Evolutionary conservation across 768 basidiomycete species (phyloP).

Genomic region (Termitomyces sp.): DNA sequence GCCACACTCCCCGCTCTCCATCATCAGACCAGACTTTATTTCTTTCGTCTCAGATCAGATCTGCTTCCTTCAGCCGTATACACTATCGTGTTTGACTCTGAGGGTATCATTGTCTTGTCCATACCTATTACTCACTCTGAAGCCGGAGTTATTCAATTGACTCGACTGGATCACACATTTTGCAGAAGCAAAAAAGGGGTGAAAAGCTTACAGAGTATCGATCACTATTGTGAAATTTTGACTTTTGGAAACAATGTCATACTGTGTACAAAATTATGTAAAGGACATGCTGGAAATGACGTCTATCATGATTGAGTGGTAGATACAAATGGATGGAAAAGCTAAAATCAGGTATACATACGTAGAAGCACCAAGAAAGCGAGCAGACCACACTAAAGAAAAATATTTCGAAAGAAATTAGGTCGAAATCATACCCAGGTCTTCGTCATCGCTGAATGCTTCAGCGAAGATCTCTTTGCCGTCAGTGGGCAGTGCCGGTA

Average conservation of each 20-base stretch:
- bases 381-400: neutral
- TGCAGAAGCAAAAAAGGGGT: too few relatives aligned
- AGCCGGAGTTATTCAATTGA: too few relatives aligned
- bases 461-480: conserved; percentile 79
- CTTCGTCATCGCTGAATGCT: conserved; percentile 62
- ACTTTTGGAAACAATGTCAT: neutral
- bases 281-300: conserved; percentile 2
- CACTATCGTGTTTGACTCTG: too few relatives aligned
- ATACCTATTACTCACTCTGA: too few relatives aligned
- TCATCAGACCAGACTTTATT: too few relatives aligned
- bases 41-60: too few relatives aligned
- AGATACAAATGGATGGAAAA: conserved; percentile 8
- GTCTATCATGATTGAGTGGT: conserved; percentile 13
- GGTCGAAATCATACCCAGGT: conserved; percentile 73
- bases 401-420: conserved; percentile 23
- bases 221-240: neutral
- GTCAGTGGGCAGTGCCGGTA: conserved; percentile 60
- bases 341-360: conserved; percentile 12
- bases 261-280: conserved; percentile 3
- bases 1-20: too few relatives aligned
- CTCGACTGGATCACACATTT: too few relatives aligned
- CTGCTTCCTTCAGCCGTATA: too few relatives aligned
- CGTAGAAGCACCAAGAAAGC: conserved; percentile 5
- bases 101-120: too few relatives aligned
- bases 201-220: too few relatives aligned